Base-by-base conservation (phyloP, 768 basidiomycete genomes). In the Clavaria fumosa region DNA sequence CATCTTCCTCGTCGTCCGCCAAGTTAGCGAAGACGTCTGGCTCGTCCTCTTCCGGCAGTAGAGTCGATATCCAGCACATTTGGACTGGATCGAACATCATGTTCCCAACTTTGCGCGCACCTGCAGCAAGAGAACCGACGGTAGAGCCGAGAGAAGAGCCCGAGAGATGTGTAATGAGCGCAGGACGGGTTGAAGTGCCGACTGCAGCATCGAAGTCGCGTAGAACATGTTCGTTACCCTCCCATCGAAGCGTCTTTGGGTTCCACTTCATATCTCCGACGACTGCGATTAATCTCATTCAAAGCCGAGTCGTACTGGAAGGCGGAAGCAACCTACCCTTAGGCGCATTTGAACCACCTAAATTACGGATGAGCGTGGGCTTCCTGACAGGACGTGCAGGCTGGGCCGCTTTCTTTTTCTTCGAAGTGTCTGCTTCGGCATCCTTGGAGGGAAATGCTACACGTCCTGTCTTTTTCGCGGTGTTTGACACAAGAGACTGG, bases 221-320 rank as follows among this genome's bases (percentile, higher is more conserved):
- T 21, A 96, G 67, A 11, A 75, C 73, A 41, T 82, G 77, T 45
- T 99, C 93, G 55, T 99, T 97, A 37, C 93, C 93, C 64, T 99
- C 93, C 93, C 93, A 99, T 23, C 86, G 79, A 11, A 83, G 70
- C 2, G 75, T 76, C 12, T 59, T 62, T 27, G 93, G 91, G 57
- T 99, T 97, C 85, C 89, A 99, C 50, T 75, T 83, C 93, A 99
- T 99, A 38, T 91, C 86, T 15, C 89, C 90, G 40, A 93, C 72
- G 32, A 88, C 93, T 93, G 36, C 50, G 31, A 54, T 45, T 44
- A 43, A 6, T 11, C 37, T 31, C 34, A 19, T 40, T 27, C 21
- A 30, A 15, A 34, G 17, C 35, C 3, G 7, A n/a, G 23, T 19
- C 12, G 6, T 11, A 11, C 23, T 12, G 31, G 22, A 40, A 26